Base-by-base conservation (phyloP, 176 grass and related monocot genomes). In the Tillandsia leiboldiana region DNA sequence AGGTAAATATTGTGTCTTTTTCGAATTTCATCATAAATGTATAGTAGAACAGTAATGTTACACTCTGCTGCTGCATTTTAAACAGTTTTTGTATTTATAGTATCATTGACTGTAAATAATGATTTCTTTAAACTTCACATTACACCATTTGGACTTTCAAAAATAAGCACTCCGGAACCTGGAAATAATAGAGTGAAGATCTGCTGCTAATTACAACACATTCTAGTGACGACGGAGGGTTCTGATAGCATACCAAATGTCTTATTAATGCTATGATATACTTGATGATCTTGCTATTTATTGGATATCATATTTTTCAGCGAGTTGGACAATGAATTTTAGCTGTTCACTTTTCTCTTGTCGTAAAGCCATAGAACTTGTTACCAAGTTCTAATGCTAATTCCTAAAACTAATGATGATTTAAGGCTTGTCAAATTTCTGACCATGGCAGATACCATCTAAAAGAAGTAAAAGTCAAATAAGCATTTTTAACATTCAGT, bases 1-100 rank as follows among this genome's bases (percentile, higher is more conserved):
- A 99, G 94, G 94, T 92, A 87, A 59, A 59, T 59, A 61, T 15
- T 61, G 56, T 23, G 6, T 61, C 56, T 18, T 61, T 61, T 61
- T 15, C 15, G 22, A 61, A 42, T 42, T 42, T 42, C 33, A 7
- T 42, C 33, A 42, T 42, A 42, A 42, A 7, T 42, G 33, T 42
- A 42, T 42, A 7, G 33, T 42, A 7, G 4, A 42, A 42, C 33
- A 7, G 33, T 42, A 42, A 42, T 42, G 3, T 42, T 42, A 42
- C 33, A 42, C 33, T 42, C 3, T 42, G 33, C 33, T 59, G 15
- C 1, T 10, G 54, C 15, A 17, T 22, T 22, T 12, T 56, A 12
- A 56, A 56, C 7, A 18, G 20, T 18, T 59, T 59, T 9, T 59
- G n/a, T 59, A 42, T 7, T 42, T 42, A 42, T 42, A 42, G 33